Evolutionary conservation across 2,329 filamentous ascomycete species (phyloP).

Genomic region (Alternaria brassicae): DNA sequence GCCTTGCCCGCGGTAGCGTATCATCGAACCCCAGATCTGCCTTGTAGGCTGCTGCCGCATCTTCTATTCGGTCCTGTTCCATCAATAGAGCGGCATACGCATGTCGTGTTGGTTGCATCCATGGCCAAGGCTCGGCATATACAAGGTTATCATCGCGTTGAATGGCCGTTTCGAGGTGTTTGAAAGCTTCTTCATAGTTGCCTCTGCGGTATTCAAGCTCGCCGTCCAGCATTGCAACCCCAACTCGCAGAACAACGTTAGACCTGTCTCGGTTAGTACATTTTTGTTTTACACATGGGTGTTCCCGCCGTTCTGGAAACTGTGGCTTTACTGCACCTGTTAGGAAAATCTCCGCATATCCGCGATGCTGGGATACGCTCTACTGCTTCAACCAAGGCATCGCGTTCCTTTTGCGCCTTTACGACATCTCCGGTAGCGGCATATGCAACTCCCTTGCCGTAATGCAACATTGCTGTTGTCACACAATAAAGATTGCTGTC

Average conservation of each 20-base stretch:
- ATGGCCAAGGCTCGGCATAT: constrained; percentile 79
- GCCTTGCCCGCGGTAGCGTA: constrained; percentile 68
- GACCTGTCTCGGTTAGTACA: constrained; percentile 45
- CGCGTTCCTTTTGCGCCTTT: constrained; percentile 62
- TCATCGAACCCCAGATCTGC: constrained; percentile 53
- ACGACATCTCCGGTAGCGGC: constrained; percentile 64
- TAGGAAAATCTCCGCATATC: constrained; percentile 69
- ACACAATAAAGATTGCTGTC: constrained; percentile 70
- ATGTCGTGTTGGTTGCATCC: constrained; percentile 78
- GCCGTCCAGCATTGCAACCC: constrained; percentile 70
- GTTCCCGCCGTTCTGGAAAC: neutral
- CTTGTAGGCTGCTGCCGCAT: constrained; percentile 49
- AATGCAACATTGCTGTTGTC: constrained; percentile 72
- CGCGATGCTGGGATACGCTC: constrained; percentile 64
- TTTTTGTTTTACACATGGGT: neutral
- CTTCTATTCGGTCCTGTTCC: constrained; percentile 64
- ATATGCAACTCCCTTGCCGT: constrained; percentile 71
- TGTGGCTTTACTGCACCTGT: constrained; percentile 50
- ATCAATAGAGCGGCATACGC: constrained; percentile 73
- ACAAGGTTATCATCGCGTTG: constrained; percentile 67
- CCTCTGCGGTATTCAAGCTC: constrained; percentile 74
- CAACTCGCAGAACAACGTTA: constrained; percentile 67
- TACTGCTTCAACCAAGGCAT: constrained; percentile 60
- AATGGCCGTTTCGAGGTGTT: constrained; percentile 64
- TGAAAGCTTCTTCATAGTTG: constrained; percentile 66